Percentiles rank a stretch among this genome's conserved stretches.
These are phyloP conservation scores for Omphalea diandra DNA, from an alignment of 441 rosid species.

Conservation along the genomic window DNA sequence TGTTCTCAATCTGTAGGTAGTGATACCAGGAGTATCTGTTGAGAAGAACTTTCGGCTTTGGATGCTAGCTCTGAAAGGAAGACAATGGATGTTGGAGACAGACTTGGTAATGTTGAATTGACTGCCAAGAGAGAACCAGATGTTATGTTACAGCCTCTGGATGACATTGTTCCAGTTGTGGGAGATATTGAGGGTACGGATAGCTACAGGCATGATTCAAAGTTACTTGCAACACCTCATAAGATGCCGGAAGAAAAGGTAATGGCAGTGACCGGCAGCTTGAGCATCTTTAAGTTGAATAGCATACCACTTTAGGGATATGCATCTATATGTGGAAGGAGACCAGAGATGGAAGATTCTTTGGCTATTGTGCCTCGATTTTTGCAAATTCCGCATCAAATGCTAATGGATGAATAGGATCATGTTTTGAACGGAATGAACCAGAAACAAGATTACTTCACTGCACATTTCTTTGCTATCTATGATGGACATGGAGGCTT, in stretches of 20 bases:
- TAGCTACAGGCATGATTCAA: constrained; percentile 22
- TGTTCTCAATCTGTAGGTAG: constrained; percentile 28
- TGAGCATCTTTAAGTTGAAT: constrained; percentile 45
- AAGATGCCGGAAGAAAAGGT: constrained; percentile 31
- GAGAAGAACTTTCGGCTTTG: constrained; percentile 30
- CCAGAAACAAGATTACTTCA: constrained; percentile 36
- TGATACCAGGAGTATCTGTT: constrained; percentile 30
- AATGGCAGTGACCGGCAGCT: constrained; percentile 34
- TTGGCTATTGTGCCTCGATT: constrained; percentile 51
- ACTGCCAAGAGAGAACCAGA: constrained; percentile 25
- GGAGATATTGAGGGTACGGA: constrained; percentile 14
- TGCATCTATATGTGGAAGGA: constrained; percentile 66
- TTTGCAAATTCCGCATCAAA: constrained; percentile 54
- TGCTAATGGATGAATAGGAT: constrained; percentile 42
- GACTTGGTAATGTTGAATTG: constrained; percentile 24
- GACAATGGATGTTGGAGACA: constrained; percentile 25
- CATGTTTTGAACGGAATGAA: constrained; percentile 43
- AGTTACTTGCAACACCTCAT: constrained; percentile 23
- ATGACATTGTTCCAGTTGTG: constrained; percentile 4
- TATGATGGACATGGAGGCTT: constrained; percentile 91
- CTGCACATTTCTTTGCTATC: constrained; percentile 74
- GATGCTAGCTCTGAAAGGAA: constrained; percentile 29
- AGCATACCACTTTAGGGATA: constrained; percentile 71
- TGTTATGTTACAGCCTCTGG: constrained; percentile 20
- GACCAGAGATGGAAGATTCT: constrained; percentile 93